Base-by-base conservation (phyloP, 306 rosid species). In the Casuarina cunninghamiana region DNA sequence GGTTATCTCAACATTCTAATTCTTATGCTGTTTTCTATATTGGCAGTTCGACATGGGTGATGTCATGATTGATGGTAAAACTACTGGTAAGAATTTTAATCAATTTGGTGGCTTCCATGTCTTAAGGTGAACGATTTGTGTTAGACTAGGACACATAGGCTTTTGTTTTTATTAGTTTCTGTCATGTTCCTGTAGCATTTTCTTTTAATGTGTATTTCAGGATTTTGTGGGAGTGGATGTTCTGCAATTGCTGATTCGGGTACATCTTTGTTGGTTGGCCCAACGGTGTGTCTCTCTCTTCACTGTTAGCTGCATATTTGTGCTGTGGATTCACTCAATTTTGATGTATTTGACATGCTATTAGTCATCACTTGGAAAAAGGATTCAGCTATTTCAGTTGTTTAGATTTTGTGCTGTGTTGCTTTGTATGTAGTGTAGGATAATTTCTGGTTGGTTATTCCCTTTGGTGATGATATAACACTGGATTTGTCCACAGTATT, bases 241-340 rank as follows among this genome's bases (percentile, higher is more conserved):
- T 80, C 96, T 9, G 96, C 97, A 16, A 88, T 93, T 68, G 90
- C 96, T 57, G 97, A 93, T 83, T 93, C 97, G 41, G 96, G 97
- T 75, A 93, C 97, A 73, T 91, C 98, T 43, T 78, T 91, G 77
- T 81, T 91, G 81, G 98, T 93, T 46, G 97, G 98, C 73, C 92
- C 92, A 35, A 88, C 89, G 87, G 90, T 86, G 71, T 9, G 86
- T 58, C 38, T 53, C 38, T 76, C 21, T 50, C 42, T 48, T 37
- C n/a, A 35, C 19, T 6, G 67, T 45, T 50, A 15, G 54, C 38
- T 77, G 67, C 57, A 53, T 16, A 26, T 55, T 43, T 32, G 60
- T 69, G 51, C 48, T 49, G 46, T 44, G 49, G 46, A 39, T 77
- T 53, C 38, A 26, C 17, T 68, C 17, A 6, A 68, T 43, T 39